phyloP scores from a whole-genome alignment of 345 rosid genomes.

The Pistacia vera region DNA sequence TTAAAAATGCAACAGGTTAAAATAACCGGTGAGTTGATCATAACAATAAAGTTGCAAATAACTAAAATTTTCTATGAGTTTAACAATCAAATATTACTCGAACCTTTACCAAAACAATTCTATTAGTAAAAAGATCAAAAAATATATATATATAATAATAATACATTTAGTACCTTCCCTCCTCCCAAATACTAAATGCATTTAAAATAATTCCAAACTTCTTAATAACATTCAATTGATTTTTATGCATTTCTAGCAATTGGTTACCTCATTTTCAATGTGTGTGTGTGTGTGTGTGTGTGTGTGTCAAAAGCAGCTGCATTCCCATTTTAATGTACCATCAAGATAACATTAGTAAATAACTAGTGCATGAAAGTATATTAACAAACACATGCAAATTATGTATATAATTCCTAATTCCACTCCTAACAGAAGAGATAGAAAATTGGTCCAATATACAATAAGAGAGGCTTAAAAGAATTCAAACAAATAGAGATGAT shows the following conservation, averaged over 20 bases:
- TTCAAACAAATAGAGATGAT: constrained; percentile 23
- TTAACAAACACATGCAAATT: constrained; percentile 8
- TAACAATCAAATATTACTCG: not conserved
- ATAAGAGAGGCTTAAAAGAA: constrained; percentile 12
- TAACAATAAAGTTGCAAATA: not conserved
- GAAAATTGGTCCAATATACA: not conserved
- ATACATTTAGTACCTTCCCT: not conserved
- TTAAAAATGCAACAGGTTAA: constrained; percentile 16
- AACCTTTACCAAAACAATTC: not conserved
- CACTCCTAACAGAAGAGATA: not conserved
- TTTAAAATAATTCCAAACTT: not conserved
- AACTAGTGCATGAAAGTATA: not conserved
- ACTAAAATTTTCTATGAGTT: not conserved
- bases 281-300: no score
- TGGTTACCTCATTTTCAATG: not conserved
- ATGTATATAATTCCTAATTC: not conserved
- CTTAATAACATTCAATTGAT: not conserved
- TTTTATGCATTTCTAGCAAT: not conserved
- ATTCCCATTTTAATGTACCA: not conserved
- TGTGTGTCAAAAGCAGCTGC: not conserved
- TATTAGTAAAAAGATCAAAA: not conserved
- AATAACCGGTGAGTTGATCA: not conserved
- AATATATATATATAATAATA: not conserved
- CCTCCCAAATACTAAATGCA: not conserved
- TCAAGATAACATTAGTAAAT: not conserved